Conservation (phyloP, 1,284 basidiomycete genomes). For the Microbotryum violaceum region DNA sequence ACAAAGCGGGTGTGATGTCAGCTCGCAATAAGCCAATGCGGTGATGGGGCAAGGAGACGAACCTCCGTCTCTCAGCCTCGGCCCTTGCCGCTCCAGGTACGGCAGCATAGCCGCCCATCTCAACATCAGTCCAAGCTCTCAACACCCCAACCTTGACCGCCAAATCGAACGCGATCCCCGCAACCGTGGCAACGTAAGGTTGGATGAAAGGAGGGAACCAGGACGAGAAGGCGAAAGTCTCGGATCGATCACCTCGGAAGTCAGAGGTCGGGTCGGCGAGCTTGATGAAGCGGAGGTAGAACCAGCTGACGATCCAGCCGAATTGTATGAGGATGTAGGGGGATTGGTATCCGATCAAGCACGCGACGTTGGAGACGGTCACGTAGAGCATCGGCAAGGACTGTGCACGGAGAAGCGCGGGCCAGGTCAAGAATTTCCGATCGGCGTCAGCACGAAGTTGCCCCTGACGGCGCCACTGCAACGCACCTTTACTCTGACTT, state of each 20-base stretch:
- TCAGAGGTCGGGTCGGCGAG: slow-evolving; percentile 53
- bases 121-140: slow-evolving; percentile 67
- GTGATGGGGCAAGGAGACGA: slow-evolving; percentile 34
- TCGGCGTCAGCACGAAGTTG: background rate
- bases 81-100: slow-evolving; percentile 80
- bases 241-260: slow-evolving; percentile 73
- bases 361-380: slow-evolving; percentile 80
- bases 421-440: background rate
- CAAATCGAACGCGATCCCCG: slow-evolving; percentile 60
- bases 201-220: slow-evolving; percentile 95
- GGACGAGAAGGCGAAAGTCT: slow-evolving; percentile 88
- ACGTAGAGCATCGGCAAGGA: slow-evolving; percentile 88
- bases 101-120: slow-evolving; percentile 55
- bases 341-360: slow-evolving; percentile 77
- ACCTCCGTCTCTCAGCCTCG: slow-evolving; percentile 87
- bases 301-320: slow-evolving; percentile 92
- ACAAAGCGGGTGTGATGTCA: background rate
- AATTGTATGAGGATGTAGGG: slow-evolving; percentile 97
- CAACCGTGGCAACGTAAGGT: slow-evolving; percentile 61
- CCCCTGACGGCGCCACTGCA: background rate
- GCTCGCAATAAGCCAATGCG: slow-evolving; percentile 1
- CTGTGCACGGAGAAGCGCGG: slow-evolving; percentile 43
- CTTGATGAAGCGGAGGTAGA: slow-evolving; percentile 95
- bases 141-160: slow-evolving; percentile 58
- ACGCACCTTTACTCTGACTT: slow-evolving; percentile 76